These are phyloP conservation scores for Tylopilus subfusipes DNA, from an alignment of 768 basidiomycete species.

Conservation along the genomic window DNA sequence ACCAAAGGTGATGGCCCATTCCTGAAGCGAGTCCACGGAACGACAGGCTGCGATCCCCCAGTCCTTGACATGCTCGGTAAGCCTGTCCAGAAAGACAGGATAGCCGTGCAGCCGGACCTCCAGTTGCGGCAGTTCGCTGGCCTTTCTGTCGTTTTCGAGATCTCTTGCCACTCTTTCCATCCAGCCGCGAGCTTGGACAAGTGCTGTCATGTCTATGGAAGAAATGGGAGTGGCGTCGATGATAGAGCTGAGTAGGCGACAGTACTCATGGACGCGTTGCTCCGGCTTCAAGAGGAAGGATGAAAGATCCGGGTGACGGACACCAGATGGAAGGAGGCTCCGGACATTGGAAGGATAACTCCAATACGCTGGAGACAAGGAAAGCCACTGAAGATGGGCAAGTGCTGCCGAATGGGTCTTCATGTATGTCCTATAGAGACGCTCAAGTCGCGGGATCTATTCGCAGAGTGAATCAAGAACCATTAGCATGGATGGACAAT, in stretches of 20 bases:
- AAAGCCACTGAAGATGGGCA: conserved; percentile 50
- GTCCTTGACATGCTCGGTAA: conserved; percentile 51
- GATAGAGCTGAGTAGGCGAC: conserved; percentile 69
- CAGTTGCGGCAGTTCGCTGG: conserved; percentile 46
- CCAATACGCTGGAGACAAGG: conserved; percentile 39
- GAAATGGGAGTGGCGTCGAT: conserved; percentile 60
- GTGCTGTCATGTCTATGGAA: conserved; percentile 49
- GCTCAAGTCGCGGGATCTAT: conserved; percentile 63
- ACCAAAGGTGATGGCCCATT: conserved; percentile 60
- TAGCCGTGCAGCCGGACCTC: conserved; percentile 50
- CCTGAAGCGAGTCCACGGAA: conserved; percentile 45
- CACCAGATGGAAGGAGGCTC: conserved; percentile 46
- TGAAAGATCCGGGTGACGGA: conserved; percentile 83
- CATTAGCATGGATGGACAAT: no score
- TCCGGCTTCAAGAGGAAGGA: conserved; percentile 93
- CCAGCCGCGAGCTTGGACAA: conserved; percentile 18
- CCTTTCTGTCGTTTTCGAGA: conserved; percentile 57
- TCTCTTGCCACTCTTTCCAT: conserved; percentile 66
- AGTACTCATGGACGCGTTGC: conserved; percentile 88
- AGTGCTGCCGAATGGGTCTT: conserved; percentile 69
- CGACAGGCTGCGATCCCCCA: conserved; percentile 50
- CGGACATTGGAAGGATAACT: conserved; percentile 59
- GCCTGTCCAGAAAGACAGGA: conserved; percentile 51
- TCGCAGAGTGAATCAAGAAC: neutral
- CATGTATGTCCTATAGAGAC: conserved; percentile 72